Evolutionary conservation across 2,329 filamentous ascomycete species (phyloP), one percentile per base, ranked within the genome.

Genomic region (Epichloe amarillans): DNA sequence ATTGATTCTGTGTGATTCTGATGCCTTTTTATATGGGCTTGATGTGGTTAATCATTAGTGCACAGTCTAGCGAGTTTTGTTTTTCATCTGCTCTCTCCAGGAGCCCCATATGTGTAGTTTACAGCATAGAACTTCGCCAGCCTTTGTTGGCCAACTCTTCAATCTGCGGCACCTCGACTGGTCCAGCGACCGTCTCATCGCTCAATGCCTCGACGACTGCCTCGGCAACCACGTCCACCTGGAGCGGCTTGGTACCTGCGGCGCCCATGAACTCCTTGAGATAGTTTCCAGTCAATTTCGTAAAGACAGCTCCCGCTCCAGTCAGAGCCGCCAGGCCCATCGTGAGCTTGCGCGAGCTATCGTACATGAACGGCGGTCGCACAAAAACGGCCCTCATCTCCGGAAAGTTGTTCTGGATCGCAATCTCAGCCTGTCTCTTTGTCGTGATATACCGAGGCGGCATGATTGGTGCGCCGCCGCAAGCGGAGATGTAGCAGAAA

Each of bases 91-190:
- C 37, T 33, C 36, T 15, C 19, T 35, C 19, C 17, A 40, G 23
- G n/a, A 38, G 15, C n/a, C 15, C 37, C 11, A 36, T 17, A 38
- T 41, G n/a, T 50, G 30, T 51, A 53, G 11, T 50, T 75, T 68
- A 96, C 58, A 94, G 67, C 93, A 98, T 97, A 17, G 77, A 82
- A 67, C 85, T 89, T 64, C 93, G 84, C 93, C 93, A 97, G 3
- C 82, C 84, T 64, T 83, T 86, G 53, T 77, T 83, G 11, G 87
- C 89, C 59, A 97, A 68, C 56, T 81, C 77, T 65, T 95, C 88
- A 56, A 98, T 91, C 65, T 87, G 76, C 49, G 80, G 75, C 3
- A 86, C 80, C 62, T 91, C 88, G 1, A 97, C 76, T 0, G 83
- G 81, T 0, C 93, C 93, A 52, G 76, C 82, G 0, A 88, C 77